Conservation (phyloP, 2,329 filamentous ascomycete species). For the Aureobasidium pullulans region DNA sequence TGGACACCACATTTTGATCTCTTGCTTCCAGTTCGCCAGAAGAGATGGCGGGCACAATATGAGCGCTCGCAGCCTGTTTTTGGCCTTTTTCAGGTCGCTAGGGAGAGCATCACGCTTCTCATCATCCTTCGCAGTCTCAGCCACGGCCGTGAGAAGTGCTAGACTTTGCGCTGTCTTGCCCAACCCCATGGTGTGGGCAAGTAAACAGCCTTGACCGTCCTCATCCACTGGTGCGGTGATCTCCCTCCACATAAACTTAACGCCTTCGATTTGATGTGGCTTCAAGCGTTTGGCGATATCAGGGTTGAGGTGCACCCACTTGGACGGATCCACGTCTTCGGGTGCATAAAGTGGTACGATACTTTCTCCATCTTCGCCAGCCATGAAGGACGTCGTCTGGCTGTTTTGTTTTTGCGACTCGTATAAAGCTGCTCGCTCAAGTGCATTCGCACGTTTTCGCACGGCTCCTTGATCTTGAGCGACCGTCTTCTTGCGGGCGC, state of each 20-base stretch:
- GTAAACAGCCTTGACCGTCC: conserved; percentile 63
- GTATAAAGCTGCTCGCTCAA: not conserved
- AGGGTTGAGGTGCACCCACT: conserved; percentile 57
- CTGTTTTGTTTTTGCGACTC: not conserved
- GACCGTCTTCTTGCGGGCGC: conserved; percentile 15
- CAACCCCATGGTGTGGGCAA: conserved; percentile 86
- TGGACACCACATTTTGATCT: conserved; percentile 61
- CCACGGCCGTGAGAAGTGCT: conserved; percentile 68
- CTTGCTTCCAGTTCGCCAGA: conserved; percentile 76
- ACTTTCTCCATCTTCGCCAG: not conserved
- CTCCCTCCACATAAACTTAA: conserved; percentile 85
- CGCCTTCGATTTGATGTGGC: conserved; percentile 70
- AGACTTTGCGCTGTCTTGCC: conserved; percentile 89
- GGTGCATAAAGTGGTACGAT: not conserved
- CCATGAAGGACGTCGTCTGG: not conserved
- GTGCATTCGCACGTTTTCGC: conserved; percentile 17
- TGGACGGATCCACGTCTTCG: conserved; percentile 28
- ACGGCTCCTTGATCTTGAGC: conserved; percentile 15
- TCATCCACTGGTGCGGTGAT: conserved; percentile 51
- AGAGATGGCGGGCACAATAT: conserved; percentile 69
- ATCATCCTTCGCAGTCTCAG: conserved; percentile 57
- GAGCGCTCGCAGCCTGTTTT: conserved; percentile 52
- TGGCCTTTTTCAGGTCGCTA: conserved; percentile 37
- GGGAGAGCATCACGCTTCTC: conserved; percentile 62
- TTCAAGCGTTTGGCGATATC: conserved; percentile 62